Evolutionary conservation across 352 stramenopile genomes (phyloP), one percentile per base, ranked within the genome.

Genomic region (Pythium plurisporium): DNA sequence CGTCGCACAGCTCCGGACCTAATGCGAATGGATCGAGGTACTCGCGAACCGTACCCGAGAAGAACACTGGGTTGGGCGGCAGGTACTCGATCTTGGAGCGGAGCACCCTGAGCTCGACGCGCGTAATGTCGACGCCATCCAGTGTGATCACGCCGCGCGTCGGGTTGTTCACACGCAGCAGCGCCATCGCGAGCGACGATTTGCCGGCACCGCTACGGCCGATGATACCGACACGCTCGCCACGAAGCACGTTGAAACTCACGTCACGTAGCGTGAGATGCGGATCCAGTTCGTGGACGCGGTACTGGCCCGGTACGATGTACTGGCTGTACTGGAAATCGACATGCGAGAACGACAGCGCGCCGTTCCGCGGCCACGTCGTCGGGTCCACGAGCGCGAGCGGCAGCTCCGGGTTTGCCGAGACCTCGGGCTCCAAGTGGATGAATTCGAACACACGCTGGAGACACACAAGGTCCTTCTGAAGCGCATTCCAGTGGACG

Each of bases 21-120:
- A 89, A 94, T 7, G 49, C 59, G 56, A 91, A 95, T 10, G 92
- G 91, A 64, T 98, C 90, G 9, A 98, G 53, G 57, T 95, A 97
- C 43, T 76, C 79, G 27, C 86, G 72, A 11, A 97, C 63, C 7
- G 76, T 87, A n/a, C 90, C 90, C 14, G 70, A 82, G 59, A 95
- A 97, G 26, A 97, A 70, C 2, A 97, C 86, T 19, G 93, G 91
- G 57, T 96, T 67, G 14, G 72, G 71, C 19, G 71, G 65, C 26
- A 79, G 38, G 45, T 73, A 72, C 25, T 67, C 67, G 11, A 79
- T 43, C 38, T 65, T 72, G n/a, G 50, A 56, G 2, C 71, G 64
- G 5, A 79, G 50, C 12, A 59, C 45, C 10, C 67, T 49, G 4
- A 79, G 49, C n/a, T 64, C 54, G n/a, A 79, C 48, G 9, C 46